phyloP scores from a whole-genome alignment of 768 basidiomycete species.

The Calocybe indica region DNA sequence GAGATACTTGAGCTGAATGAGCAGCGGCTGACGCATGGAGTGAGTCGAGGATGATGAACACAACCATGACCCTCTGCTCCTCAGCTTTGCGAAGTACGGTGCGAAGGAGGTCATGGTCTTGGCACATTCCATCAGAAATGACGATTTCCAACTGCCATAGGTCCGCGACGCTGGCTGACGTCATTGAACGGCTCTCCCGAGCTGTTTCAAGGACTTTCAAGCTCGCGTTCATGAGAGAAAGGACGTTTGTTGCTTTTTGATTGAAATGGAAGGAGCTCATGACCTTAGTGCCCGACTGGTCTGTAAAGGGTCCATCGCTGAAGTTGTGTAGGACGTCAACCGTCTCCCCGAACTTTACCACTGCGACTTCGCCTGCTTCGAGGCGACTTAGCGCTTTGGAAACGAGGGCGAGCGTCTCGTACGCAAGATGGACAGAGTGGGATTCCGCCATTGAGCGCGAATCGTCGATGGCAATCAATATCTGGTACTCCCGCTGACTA shows the following conservation, averaged over 20 bases:
- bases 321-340: slow-evolving; percentile 90
- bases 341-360: slow-evolving; percentile 84
- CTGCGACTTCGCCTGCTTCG: slow-evolving; percentile 91
- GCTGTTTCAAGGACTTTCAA: slow-evolving; percentile 71
- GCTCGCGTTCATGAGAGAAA: slow-evolving; percentile 75
- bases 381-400: slow-evolving; percentile 85
- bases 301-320: slow-evolving; percentile 73
- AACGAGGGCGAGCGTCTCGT: slow-evolving; percentile 88
- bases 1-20: slow-evolving; percentile 11
- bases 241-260: slow-evolving; percentile 85
- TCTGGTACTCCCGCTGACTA: slow-evolving; percentile 91
- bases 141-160: slow-evolving; percentile 98
- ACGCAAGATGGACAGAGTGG: slow-evolving; percentile 88
- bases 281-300: slow-evolving; percentile 74
- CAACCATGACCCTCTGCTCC: slow-evolving; percentile 90
- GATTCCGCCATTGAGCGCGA: slow-evolving; percentile 95
- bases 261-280: slow-evolving; percentile 85
- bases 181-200: slow-evolving; percentile 55
- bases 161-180: slow-evolving; percentile 65
- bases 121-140: slow-evolving; percentile 98
- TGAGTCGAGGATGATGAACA: slow-evolving; percentile 94
- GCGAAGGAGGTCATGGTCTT: slow-evolving; percentile 85
- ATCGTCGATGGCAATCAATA: slow-evolving; percentile 92
- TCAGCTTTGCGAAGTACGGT: slow-evolving; percentile 77
- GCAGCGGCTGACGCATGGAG: slow-evolving; percentile 39